A percentile compares a stretch with the other conserved stretches of the same genome.
These are phyloP conservation scores for Acephala macrosclerotiorum DNA, from an alignment of 2,329 filamentous ascomycete genomes.

Conservation along the genomic window DNA sequence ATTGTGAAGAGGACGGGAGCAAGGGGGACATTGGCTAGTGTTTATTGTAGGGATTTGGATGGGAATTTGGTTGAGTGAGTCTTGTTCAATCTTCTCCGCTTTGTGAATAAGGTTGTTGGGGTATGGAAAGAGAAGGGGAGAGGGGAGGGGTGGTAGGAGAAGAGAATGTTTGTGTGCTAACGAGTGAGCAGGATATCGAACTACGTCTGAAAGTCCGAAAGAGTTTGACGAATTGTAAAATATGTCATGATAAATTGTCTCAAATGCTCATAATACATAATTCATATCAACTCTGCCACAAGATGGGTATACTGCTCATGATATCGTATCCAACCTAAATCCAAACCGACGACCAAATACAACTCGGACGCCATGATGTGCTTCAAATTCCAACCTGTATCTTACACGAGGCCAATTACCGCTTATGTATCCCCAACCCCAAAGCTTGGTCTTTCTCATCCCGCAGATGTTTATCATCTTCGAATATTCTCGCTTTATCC, in stretches of 20 bases:
- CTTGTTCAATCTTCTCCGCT: too few relatives aligned
- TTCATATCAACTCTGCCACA: constrained; percentile 6
- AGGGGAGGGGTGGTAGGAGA: background rate
- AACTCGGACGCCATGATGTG: too few relatives aligned
- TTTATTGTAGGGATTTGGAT: constrained; percentile 68
- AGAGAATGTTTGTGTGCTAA: too few relatives aligned
- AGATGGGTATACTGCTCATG: constrained; percentile 28
- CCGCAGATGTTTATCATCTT: constrained; percentile 46
- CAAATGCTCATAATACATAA: constrained; percentile 15
- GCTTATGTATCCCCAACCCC: constrained; percentile 22
- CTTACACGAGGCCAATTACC: background rate
- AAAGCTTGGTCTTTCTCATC: constrained; percentile 40
- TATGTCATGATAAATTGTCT: constrained; percentile 20
- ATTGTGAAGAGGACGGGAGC: constrained; percentile 64
- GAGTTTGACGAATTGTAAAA: constrained; percentile 19
- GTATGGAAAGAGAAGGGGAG: background rate
- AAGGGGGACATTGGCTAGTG: constrained; percentile 59
- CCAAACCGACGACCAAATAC: too few relatives aligned
- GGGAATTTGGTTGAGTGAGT: constrained; percentile 67
- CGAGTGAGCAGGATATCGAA: constrained; percentile 21
- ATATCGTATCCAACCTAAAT: background rate
- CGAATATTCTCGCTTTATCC: constrained; percentile 49
- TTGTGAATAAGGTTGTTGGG: constrained; percentile 3
- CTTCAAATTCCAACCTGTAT: background rate
- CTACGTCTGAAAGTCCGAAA: constrained; percentile 14